Base-by-base conservation (phyloP, 345 rosid genomes). In the Anacardium occidentale region DNA sequence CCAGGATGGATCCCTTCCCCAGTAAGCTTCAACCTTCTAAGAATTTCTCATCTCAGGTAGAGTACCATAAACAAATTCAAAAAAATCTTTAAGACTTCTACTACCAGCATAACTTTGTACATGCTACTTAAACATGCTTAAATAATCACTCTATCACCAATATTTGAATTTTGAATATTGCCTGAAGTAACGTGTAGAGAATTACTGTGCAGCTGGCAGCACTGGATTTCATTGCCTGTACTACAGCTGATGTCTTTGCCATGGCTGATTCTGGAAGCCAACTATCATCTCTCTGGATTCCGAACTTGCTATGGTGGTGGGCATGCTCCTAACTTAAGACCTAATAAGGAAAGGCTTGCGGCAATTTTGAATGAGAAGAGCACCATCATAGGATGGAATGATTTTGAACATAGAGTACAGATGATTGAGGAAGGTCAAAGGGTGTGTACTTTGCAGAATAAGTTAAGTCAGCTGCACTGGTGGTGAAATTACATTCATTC, bases 181-280 rank as follows among this genome's bases (percentile, higher is more conserved):
- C 32, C 1, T 29, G 45, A 6, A 32, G 15, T 73, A 64, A 68
- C 57, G 54, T 60, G 17, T 74, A 13, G 45, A 18, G 20, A 58
- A 45, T n/a, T 34, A 10, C 25, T 32, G 65, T 85, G 82, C 85
- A 91, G 97, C 79, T 94, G 51, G 98, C 97, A 10, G 98, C 98
- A 9, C 62, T 94, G 74, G 97, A 92, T 80, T 89, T 92, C 73
- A 89, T 94, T 68, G 94, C 89, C 15, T 94, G 95, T 77, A 92
- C 94, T 68, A 89, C 94, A 42, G 86, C 98, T 47, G 96, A 92
- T 69, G 92, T 90, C 44, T 94, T 92, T 77, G 92, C 98, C 47
- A 88, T 92, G 97, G 92, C 97, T 10, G 98, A 90, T 75, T 94
- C 98, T 2, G 97, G 98, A 62, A 94, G 97, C 83, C 98, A 94